Conservation (phyloP, 257 asterid species). For the Agastache rugosa region DNA sequence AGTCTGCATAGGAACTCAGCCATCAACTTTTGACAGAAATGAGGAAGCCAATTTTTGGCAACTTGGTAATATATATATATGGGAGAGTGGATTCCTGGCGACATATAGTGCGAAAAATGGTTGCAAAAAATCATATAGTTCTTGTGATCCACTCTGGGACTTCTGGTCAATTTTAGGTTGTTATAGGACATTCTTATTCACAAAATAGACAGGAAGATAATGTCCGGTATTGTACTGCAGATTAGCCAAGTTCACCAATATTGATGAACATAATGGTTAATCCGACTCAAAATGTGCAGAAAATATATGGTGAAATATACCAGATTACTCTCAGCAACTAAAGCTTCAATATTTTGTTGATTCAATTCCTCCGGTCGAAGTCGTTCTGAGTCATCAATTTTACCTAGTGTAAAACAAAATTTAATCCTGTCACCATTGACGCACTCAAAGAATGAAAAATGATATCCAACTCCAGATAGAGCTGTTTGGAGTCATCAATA, state of each 20-base stretch:
- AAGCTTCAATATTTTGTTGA: constrained; percentile 96
- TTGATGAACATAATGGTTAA: constrained; percentile 26
- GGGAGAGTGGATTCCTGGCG: too few relatives aligned
- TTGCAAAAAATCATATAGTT: not conserved
- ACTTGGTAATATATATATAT: constrained; percentile 4
- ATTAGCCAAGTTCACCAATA: constrained; percentile 24
- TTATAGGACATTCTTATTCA: not conserved
- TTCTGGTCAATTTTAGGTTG: not conserved
- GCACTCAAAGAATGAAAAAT: constrained; percentile 19
- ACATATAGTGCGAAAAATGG: not conserved
- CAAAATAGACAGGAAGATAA: not conserved
- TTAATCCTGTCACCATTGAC: constrained; percentile 25
- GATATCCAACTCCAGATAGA: constrained; percentile 62
- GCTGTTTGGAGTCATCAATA: constrained; percentile 77
- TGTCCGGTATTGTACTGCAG: constrained; percentile 27
- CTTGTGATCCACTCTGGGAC: constrained; percentile 24
- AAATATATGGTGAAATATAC: constrained; percentile 47
- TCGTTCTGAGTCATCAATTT: constrained; percentile 78
- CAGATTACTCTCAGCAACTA: constrained; percentile 99
- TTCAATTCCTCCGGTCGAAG: constrained; percentile 97
- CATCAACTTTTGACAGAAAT: constrained; percentile 19
- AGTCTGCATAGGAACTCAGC: constrained; percentile 22
- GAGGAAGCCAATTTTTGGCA: constrained; percentile 25
- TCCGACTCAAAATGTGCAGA: constrained; percentile 30
- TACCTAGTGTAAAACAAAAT: constrained; percentile 47